phyloP scores from a whole-genome alignment of 78 protist genomes.

The Goniomonas avonlea region DNA sequence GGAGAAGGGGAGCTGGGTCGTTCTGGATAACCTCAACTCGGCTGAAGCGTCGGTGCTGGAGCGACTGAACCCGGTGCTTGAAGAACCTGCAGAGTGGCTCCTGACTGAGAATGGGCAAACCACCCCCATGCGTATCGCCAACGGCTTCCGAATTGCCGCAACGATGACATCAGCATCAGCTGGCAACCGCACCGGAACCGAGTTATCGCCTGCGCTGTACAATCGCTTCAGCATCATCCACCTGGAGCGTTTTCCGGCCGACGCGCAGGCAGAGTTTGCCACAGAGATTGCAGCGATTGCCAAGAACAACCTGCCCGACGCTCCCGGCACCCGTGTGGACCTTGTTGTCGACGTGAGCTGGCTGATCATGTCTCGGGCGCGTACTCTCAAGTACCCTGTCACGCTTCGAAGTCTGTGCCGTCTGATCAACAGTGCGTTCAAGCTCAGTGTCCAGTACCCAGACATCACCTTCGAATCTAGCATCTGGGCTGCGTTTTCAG shows the following conservation, averaged over 20 bases:
- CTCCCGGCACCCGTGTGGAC: no score
- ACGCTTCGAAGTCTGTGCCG: no score
- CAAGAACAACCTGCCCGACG: no score
- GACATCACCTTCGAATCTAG: no score
- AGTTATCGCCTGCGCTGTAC: background rate
- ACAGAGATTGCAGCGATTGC: no score
- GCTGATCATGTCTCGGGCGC: no score
- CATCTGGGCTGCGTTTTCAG: no score
- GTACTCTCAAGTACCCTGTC: no score
- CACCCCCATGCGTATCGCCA: background rate
- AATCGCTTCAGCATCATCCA: background rate
- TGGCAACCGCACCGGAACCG: background rate
- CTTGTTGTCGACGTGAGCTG: no score
- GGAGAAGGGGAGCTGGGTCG: background rate
- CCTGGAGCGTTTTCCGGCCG: background rate
- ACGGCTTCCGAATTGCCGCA: background rate
- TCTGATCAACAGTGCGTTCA: no score
- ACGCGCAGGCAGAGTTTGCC: no score
- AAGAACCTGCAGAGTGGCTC: background rate
- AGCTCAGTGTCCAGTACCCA: no score
- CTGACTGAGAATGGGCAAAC: background rate
- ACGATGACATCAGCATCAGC: background rate
- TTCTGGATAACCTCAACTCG: background rate
- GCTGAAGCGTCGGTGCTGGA: background rate
- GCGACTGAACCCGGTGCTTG: constrained; percentile 9